Evolutionary conservation across 2,329 filamentous ascomycete species (phyloP).

Genomic region (Pyrenophora graminea): DNA sequence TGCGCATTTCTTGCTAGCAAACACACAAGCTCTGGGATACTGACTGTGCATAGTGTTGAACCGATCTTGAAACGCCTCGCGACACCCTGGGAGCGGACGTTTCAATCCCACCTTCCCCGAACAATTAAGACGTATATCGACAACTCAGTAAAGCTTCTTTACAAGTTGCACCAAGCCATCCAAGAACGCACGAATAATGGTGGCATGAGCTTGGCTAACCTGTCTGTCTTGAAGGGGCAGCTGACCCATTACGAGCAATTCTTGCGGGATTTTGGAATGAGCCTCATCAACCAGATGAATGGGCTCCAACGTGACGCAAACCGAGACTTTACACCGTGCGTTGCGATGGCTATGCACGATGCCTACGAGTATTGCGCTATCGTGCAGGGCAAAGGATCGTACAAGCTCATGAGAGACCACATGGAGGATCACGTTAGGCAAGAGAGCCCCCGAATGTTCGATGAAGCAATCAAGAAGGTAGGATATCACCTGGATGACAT

Average conservation of each 20-base stretch:
- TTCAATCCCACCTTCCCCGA: conserved; percentile 50
- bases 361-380: conserved; percentile 53
- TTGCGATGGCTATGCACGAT: conserved; percentile 52
- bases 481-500: conserved; percentile 48
- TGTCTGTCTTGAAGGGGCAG: conserved; percentile 49
- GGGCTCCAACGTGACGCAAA: conserved; percentile 58
- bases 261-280: conserved; percentile 45
- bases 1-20: no score
- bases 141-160: conserved; percentile 39
- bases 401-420: conserved; percentile 56
- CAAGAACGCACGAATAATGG: conserved; percentile 46
- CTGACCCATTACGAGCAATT: conserved; percentile 49
- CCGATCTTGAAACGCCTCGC: conserved; percentile 49
- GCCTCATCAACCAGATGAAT: conserved; percentile 47
- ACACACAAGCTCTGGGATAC: no score
- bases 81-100: conserved; percentile 51
- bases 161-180: conserved; percentile 50
- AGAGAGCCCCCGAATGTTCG: conserved; percentile 56
- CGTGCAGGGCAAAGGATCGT: conserved; percentile 55
- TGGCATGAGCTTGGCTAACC: conserved; percentile 47
- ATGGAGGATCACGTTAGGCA: conserved; percentile 54
- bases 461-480: conserved; percentile 50
- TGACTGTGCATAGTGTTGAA: conserved; percentile 18
- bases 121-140: conserved; percentile 46
- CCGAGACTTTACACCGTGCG: conserved; percentile 57